Evolutionary conservation across 257 asterid genomes (phyloP), one percentile per base, ranked within the genome.

Genomic region (Vinca minor): DNA sequence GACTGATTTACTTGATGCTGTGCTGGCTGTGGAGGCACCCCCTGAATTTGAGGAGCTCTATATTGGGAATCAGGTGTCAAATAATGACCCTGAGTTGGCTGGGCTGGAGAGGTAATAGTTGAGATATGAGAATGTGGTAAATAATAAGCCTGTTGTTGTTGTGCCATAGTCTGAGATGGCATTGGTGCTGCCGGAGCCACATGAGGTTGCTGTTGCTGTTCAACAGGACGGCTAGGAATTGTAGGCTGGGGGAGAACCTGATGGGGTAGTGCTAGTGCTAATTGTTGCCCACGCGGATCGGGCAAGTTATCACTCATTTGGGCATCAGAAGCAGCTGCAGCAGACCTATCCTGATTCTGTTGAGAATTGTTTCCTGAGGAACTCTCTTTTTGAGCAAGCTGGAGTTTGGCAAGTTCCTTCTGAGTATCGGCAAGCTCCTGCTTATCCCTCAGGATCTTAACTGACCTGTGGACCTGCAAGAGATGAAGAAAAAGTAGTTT

Each of bases 351-450:
- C 70, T 87, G 95, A 18, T 77, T 81, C 69, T 79, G 87, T 45
- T 72, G 89, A 52, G 74, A 68, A 71, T 32, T 80, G 70, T 63
- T 73, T 67, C 79, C 66, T 25, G 82, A 68, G 50, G 89, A 70
- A 60, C 94, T 74, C 49, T 84, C 98, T 60, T 83, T 88, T 60
- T 87, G 91, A 8, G 77, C 85, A 53, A 89, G 87, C 78, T 92
- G 91, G 78, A 92, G 96, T 80, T 82, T 89, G 69, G 97, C 91
- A 48, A 87, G 89, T 75, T 92, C 98, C 79, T 85, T 89, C 70
- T 89, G 97, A 62, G 97, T 64, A 34, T 89, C 97, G 23, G 91
- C 89, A 68, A 92, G 97, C 76, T 92, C 98, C 76, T 92, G 97
- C 77, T 92, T 92, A 69, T 92, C 98, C 69, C 96, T 77, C 61